Evolutionary conservation across 345 rosid genomes (phyloP), one percentile per base, ranked within the genome.

Genomic region (Eucalyptus curtisii): DNA sequence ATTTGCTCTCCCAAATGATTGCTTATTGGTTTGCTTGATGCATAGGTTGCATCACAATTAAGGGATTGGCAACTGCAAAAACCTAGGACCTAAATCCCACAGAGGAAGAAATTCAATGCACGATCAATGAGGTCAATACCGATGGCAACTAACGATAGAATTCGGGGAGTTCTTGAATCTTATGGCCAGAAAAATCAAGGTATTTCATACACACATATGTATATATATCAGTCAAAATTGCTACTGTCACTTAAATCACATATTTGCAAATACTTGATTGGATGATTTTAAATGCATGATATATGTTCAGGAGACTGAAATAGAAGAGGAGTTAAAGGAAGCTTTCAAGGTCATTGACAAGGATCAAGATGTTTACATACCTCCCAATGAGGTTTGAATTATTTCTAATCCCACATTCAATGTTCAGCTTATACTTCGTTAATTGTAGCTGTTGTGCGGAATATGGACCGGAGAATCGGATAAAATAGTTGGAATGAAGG

Each of bases 111-210:
- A 92, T 96, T 89, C 92, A 87, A 66, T 87, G 24, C 88, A 96
- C 93, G 95, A 94, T 97, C 66, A 79, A 80, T 15, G 95, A 95
- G 91, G 95, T 94, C 27, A 97, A 95, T 86, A 91, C 80, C 20
- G 89, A 93, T 88, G 95, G 95, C 1, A 95, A 93, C 42, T 95
- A 76, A 93, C 93, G 13, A 93, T 96, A 37, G 96, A 95, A 61
- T 92, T 94, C 49, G 91, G 90, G 87, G 96, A 97, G 91, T 95
- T 97, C 92, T 86, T 95, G 91, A 93, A 94, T 88, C 93, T 97
- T 88, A 93, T 96, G 95, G 93, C 93, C 15, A 94, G 92, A 50
- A 96, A 97, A 91, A 90, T 95, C 89, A 94, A 95, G 97, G 99
- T 92, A 76, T 22, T 20, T 3, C 55, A 52, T 52, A 19, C 24